phyloP scores from a whole-genome alignment of 2,329 filamentous ascomycete species.

The Parastagonospora nodorum region DNA sequence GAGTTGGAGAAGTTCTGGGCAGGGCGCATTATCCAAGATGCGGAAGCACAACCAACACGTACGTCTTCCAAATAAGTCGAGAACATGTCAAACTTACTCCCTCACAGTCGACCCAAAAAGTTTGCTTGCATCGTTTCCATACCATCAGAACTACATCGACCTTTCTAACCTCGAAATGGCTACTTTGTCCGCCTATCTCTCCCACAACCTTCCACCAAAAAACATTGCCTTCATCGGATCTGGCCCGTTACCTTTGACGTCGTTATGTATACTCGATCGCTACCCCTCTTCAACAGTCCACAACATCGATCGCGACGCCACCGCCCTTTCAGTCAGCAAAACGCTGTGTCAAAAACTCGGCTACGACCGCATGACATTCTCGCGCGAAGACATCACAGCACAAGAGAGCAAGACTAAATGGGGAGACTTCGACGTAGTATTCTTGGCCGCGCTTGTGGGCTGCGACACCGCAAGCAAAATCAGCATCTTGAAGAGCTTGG shows the following conservation, averaged over 20 bases:
- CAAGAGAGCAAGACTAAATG: slow-evolving; percentile 24
- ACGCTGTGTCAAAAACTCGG: slow-evolving; percentile 43
- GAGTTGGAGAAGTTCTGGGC: slow-evolving; percentile 55
- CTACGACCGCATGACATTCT: slow-evolving; percentile 44
- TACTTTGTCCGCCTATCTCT: slow-evolving; percentile 46
- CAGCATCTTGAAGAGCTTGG: slow-evolving; percentile 45
- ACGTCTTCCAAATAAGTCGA: background rate
- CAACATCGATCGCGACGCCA: slow-evolving; percentile 51
- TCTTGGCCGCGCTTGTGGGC: slow-evolving; percentile 58
- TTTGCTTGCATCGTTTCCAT: slow-evolving; percentile 51
- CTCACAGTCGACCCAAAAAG: background rate
- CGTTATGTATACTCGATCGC: slow-evolving; percentile 50
- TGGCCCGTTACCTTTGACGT: slow-evolving; percentile 57
- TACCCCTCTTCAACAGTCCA: slow-evolving; percentile 41
- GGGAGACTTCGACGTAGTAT: slow-evolving; percentile 52
- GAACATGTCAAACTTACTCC: background rate
- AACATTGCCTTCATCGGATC: slow-evolving; percentile 57
- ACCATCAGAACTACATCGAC: slow-evolving; percentile 56
- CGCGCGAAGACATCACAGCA: slow-evolving; percentile 40
- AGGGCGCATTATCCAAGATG: slow-evolving; percentile 33
- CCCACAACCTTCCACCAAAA: slow-evolving; percentile 18
- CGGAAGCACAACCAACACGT: slow-evolving; percentile 5
- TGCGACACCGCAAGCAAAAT: slow-evolving; percentile 50
- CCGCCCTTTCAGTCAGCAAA: slow-evolving; percentile 43
- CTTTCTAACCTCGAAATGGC: slow-evolving; percentile 55